phyloP scores from a whole-genome alignment of 2,329 filamentous ascomycete genomes.

The Atkinsonella texensis region DNA sequence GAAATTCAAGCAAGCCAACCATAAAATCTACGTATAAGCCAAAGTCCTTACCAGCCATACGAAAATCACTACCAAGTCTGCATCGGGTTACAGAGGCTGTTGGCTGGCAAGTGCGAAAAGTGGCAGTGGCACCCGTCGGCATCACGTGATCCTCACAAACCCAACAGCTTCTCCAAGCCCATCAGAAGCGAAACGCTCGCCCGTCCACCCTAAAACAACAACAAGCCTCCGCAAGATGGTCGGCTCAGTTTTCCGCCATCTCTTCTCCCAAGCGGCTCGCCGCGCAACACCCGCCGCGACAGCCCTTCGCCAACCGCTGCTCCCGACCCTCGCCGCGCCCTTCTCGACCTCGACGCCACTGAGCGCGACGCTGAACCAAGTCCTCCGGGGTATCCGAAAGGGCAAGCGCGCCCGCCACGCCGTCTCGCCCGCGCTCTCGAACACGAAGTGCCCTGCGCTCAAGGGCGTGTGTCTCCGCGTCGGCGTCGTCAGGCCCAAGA shows the following conservation, averaged over 20 bases:
- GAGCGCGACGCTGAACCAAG: constrained; percentile 60
- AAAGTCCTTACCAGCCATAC: too few species aligned
- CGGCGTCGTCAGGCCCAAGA: constrained; percentile 90
- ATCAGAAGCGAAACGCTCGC: background rate
- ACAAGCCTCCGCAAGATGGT: constrained; percentile 17
- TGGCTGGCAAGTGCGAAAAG: too few species aligned
- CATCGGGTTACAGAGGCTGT: too few species aligned
- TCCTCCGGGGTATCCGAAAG: constrained; percentile 64
- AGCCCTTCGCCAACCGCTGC: background rate
- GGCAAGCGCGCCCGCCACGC: constrained; percentile 73
- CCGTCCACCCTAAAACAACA: background rate
- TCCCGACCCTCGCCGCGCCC: constrained; percentile 19
- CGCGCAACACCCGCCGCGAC: constrained; percentile 11
- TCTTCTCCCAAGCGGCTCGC: constrained; percentile 21
- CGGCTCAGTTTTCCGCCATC: constrained; percentile 22
- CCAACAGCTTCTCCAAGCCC: background rate
- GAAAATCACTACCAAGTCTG: too few species aligned
- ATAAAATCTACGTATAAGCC: too few species aligned
- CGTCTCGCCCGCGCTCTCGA: constrained; percentile 71
- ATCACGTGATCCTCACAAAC: background rate
- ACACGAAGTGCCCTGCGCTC: constrained; percentile 60
- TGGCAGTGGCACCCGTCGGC: too few species aligned
- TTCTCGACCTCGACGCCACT: constrained; percentile 47
- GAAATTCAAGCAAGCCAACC: too few species aligned
- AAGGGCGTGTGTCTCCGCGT: constrained; percentile 96